A percentile compares a stretch with the other conserved stretches of the same genome.
phyloP scores from a whole-genome alignment of 176 grass and related monocot species.

The Triticum timopheevii region DNA sequence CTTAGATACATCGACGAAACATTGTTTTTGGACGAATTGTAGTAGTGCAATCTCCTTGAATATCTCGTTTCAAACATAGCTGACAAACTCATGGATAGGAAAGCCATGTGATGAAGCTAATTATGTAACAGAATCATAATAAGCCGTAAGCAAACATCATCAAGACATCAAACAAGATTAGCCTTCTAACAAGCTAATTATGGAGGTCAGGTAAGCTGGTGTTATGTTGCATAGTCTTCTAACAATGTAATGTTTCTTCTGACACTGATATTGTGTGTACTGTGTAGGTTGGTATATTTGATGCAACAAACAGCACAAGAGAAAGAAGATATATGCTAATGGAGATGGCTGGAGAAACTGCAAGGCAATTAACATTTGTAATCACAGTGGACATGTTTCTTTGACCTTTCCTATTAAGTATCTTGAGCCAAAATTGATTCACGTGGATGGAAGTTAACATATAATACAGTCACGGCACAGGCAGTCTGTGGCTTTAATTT shows the following conservation, averaged over 20 bases:
- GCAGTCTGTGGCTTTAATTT: neutral
- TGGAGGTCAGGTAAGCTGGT: neutral
- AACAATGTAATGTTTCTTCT: neutral
- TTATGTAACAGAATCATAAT: neutral
- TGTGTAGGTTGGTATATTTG: neutral
- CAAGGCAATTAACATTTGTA: slow-evolving; percentile 59
- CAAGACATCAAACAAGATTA: neutral
- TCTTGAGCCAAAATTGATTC: slow-evolving; percentile 27
- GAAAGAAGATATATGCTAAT: neutral
- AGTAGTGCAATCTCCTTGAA: neutral
- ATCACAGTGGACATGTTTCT: neutral
- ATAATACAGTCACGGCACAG: neutral
- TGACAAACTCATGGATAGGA: neutral
- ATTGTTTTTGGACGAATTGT: neutral
- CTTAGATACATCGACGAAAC: neutral
- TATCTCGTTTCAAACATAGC: neutral
- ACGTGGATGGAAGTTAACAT: neutral
- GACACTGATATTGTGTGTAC: neutral
- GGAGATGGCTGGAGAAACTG: slow-evolving; percentile 62
- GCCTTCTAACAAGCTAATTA: neutral
- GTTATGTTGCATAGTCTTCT: neutral
- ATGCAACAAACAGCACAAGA: neutral
- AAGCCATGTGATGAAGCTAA: neutral
- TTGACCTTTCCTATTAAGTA: slow-evolving; percentile 15
- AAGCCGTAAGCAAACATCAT: neutral